Percentiles rank a stretch among this genome's conserved stretches.
Evolutionary conservation across 2,329 filamentous ascomycete genomes (phyloP).

Genomic region (Aspergillus sp.): DNA sequence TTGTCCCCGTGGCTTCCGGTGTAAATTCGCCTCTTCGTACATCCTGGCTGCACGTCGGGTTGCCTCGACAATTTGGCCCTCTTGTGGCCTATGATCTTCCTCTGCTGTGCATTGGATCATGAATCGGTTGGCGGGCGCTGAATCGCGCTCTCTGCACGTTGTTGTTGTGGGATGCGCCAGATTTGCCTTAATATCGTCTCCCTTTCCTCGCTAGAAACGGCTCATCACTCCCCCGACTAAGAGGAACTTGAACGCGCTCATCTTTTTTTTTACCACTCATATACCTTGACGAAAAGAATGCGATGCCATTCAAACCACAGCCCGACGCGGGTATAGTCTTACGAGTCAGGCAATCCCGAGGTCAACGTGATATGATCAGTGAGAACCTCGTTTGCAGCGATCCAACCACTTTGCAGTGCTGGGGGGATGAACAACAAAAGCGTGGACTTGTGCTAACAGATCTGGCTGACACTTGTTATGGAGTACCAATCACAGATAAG

Average conservation of each 20-base stretch:
- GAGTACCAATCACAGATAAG: neutral
- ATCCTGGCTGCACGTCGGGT: constrained; percentile 17
- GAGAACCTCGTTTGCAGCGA: neutral
- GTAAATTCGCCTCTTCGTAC: constrained; percentile 16
- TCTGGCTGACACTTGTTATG: neutral
- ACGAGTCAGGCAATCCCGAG: neutral
- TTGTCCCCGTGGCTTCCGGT: constrained; percentile 14
- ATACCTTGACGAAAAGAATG: neutral
- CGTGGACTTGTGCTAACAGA: neutral
- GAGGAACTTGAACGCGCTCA: neutral
- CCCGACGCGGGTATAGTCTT: neutral
- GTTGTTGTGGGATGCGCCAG: constrained; percentile 1
- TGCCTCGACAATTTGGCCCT: constrained; percentile 15
- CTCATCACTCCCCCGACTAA: neutral
- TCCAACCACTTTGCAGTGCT: neutral
- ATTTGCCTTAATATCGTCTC: constrained; percentile 8
- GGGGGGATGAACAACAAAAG: neutral
- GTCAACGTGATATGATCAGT: neutral
- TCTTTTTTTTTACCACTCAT: neutral
- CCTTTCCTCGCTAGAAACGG: neutral
- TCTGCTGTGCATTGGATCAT: constrained; percentile 8
- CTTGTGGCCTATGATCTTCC: constrained; percentile 18
- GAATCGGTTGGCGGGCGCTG: constrained; percentile 16
- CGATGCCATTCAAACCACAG: neutral
- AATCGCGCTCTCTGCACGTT: constrained; percentile 7